These are phyloP conservation scores for Coniophora puteana DNA, from an alignment of 1,284 basidiomycete species.

Conservation along the genomic window DNA sequence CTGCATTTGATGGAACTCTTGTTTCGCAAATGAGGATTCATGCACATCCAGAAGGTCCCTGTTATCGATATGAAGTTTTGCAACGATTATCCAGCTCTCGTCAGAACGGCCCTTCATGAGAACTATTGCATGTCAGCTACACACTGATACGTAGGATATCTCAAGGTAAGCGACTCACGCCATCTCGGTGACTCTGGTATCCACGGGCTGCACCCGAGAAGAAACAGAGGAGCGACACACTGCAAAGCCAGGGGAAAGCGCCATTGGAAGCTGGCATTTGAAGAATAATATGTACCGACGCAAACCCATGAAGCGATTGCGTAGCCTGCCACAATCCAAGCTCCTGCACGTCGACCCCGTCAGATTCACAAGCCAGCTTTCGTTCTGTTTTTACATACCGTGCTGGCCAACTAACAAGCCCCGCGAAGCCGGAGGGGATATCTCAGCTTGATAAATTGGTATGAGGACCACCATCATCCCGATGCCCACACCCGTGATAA, in stretches of 20 bases:
- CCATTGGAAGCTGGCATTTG: slow-evolving; percentile 14
- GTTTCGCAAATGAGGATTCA: slow-evolving; percentile 1
- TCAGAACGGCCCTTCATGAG: slow-evolving; percentile 14
- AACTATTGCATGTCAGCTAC: too few species aligned
- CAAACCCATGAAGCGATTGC: slow-evolving; percentile 12
- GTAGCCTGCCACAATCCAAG: slow-evolving; percentile 14
- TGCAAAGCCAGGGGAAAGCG: slow-evolving; percentile 14
- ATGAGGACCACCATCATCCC: slow-evolving; percentile 15
- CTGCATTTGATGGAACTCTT: slow-evolving; percentile 8
- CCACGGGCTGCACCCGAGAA: slow-evolving; percentile 11
- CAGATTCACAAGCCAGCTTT: too few species aligned
- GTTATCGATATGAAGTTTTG: background rate
- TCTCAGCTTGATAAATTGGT: slow-evolving; percentile 14
- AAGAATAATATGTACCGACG: slow-evolving; percentile 11
- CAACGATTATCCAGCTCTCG: slow-evolving; percentile 6
- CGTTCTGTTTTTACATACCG: slow-evolving; percentile 3
- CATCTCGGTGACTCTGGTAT: slow-evolving; percentile 11
- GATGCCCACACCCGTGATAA: slow-evolving; percentile 15
- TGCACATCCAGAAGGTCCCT: too few species aligned
- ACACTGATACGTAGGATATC: background rate
- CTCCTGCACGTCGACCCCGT: too few species aligned
- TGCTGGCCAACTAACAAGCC: slow-evolving; percentile 14
- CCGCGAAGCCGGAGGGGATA: slow-evolving; percentile 6
- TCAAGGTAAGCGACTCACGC: background rate
- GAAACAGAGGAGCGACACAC: slow-evolving; percentile 11